Conservation (phyloP, 2,329 filamentous ascomycete genomes). For the Fusarium tjaetaba region DNA sequence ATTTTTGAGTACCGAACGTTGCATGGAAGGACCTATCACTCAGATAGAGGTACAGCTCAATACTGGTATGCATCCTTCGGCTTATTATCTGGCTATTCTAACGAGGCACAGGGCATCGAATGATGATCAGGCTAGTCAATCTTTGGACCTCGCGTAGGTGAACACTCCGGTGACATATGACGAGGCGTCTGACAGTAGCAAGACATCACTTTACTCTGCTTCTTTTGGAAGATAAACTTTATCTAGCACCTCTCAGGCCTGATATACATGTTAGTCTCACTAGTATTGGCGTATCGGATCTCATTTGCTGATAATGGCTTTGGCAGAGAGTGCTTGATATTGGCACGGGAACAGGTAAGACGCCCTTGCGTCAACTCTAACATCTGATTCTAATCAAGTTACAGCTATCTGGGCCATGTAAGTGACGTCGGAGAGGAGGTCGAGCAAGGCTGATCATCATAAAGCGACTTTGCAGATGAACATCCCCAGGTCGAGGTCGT, state of each 20-base stretch:
- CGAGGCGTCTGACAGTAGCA: background rate
- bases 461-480: slow-evolving; percentile 23
- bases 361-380: fast-evolving
- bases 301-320: background rate
- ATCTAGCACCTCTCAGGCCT: background rate
- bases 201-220: slow-evolving; percentile 14
- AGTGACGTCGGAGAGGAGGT: fast-evolving
- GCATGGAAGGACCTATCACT: slow-evolving; percentile 13
- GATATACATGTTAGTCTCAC: background rate
- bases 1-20: slow-evolving; percentile 9
- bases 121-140: slow-evolving; percentile 10
- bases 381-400: fast-evolving
- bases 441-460: fast-evolving
- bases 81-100: fast-evolving
- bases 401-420: slow-evolving; percentile 25
- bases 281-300: fast-evolving
- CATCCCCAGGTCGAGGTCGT: slow-evolving; percentile 12
- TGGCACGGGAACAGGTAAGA: slow-evolving; percentile 11
- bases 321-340: slow-evolving; percentile 3
- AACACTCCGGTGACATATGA: background rate
- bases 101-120: background rate
- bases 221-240: background rate
- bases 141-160: slow-evolving; percentile 9
- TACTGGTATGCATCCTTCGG: background rate
- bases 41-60: background rate